Percentiles rank a stretch among this genome's conserved stretches.
Conservation (phyloP, 2,329 filamentous ascomycete genomes). For the Podosphaera leucotricha region DNA sequence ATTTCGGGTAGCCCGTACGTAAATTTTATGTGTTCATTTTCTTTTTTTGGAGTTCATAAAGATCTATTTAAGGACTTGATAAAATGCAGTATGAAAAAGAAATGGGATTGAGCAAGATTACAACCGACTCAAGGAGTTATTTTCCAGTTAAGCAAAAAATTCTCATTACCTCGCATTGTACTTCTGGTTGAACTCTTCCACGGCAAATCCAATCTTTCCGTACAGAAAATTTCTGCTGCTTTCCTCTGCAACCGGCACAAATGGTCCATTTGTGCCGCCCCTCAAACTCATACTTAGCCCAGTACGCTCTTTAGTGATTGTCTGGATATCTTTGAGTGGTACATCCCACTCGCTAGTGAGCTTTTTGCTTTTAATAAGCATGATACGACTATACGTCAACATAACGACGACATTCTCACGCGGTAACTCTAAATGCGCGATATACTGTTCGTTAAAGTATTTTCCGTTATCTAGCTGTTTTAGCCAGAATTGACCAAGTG, state of each 20-base stretch:
- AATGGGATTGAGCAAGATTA: too few species aligned
- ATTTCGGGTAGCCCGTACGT: too few species aligned
- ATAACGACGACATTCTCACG: constrained; percentile 74
- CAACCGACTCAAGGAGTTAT: too few species aligned
- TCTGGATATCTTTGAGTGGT: constrained; percentile 84
- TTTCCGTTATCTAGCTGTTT: constrained; percentile 95
- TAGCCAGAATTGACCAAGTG: constrained; percentile 92
- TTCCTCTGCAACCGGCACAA: constrained; percentile 83
- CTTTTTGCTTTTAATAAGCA: constrained; percentile 71
- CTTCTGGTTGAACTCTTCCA: constrained; percentile 42
- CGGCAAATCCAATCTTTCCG: constrained; percentile 39
- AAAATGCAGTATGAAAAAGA: too few species aligned
- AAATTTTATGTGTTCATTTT: too few species aligned
- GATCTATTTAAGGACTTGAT: too few species aligned
- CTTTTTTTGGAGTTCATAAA: too few species aligned
- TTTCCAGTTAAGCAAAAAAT: too few species aligned
- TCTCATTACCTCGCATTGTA: constrained; percentile 18
- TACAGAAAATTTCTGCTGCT: constrained; percentile 41
- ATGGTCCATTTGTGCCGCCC: constrained; percentile 80
- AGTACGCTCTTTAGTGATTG: constrained; percentile 87
- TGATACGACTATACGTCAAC: constrained; percentile 67
- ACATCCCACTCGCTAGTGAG: constrained; percentile 90
- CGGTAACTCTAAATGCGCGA: constrained; percentile 82
- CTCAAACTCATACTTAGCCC: constrained; percentile 75
- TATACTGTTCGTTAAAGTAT: constrained; percentile 94